phyloP scores from a whole-genome alignment of 2,329 filamentous ascomycete species.

The Ilyonectria robusta region DNA sequence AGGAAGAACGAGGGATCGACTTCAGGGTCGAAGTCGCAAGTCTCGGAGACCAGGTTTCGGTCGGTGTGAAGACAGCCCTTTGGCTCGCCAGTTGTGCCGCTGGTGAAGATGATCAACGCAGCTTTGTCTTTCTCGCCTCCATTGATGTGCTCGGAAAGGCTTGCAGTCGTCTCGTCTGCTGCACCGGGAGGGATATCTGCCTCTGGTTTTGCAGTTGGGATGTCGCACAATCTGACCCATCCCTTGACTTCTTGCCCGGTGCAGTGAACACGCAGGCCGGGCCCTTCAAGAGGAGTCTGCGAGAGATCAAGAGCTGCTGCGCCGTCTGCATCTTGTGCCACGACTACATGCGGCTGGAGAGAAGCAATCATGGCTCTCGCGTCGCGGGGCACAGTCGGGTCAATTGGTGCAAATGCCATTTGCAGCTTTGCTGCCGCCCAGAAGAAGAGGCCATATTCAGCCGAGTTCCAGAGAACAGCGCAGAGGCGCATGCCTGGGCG shows the following conservation, averaged over 20 bases:
- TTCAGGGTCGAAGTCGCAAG: conserved; percentile 55
- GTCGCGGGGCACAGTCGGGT: conserved; percentile 48
- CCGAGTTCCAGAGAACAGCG: conserved; percentile 54
- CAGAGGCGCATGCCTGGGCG: conserved; percentile 49
- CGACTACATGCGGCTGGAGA: conserved; percentile 48
- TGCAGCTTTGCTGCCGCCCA: conserved; percentile 55
- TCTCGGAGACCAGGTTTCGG: conserved; percentile 56
- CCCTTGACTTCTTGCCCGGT: conserved; percentile 29
- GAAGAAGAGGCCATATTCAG: conserved; percentile 56
- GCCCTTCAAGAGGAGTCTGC: neutral
- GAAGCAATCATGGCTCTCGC: conserved; percentile 40
- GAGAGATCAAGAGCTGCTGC: conserved; percentile 38
- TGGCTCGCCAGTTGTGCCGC: conserved; percentile 63
- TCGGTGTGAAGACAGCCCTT: conserved; percentile 62
- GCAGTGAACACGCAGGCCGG: conserved; percentile 45
- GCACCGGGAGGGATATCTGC: neutral
- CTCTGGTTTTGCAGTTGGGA: conserved; percentile 6
- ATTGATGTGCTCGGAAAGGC: neutral
- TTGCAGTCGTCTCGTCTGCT: neutral
- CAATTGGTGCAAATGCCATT: conserved; percentile 54
- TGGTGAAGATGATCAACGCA: conserved; percentile 63
- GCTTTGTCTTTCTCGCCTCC: conserved; percentile 38
- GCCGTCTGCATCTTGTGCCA: conserved; percentile 50
- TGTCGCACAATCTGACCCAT: conserved; percentile 40
- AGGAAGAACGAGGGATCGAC: conserved; percentile 46